These are phyloP conservation scores for Neoboletus subvelutipes DNA, from an alignment of 768 basidiomycete species.

Conservation along the genomic window DNA sequence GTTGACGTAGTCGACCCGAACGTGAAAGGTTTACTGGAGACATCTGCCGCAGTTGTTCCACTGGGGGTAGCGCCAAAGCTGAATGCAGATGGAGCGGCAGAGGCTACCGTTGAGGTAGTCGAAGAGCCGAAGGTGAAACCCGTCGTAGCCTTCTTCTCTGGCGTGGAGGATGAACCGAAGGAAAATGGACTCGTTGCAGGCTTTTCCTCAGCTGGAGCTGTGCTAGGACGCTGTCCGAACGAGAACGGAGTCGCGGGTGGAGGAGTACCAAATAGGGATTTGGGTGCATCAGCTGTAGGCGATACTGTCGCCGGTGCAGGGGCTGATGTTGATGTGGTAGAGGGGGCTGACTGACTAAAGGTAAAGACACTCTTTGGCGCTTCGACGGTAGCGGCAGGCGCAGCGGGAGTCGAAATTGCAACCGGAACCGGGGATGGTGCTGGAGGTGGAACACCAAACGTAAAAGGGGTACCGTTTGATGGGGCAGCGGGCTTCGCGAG, in stretches of 20 bases:
- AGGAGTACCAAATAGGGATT: conserved; percentile 41
- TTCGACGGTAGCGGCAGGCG: conserved; percentile 17
- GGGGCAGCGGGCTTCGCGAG: conserved; percentile 6
- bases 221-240: conserved; percentile 38
- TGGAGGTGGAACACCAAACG: conserved; percentile 28
- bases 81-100: conserved; percentile 38
- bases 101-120: conserved; percentile 32
- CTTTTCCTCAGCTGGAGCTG: conserved; percentile 27
- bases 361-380: conserved; percentile 35
- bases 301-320: conserved; percentile 7
- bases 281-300: conserved; percentile 37
- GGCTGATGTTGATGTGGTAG: conserved; percentile 6
- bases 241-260: conserved; percentile 37
- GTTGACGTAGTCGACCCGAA: conserved; percentile 47
- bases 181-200: conserved; percentile 19
- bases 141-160: conserved; percentile 37
- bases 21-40: conserved; percentile 50
- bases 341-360: conserved; percentile 28
- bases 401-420: conserved; percentile 10
- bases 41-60: conserved; percentile 39
- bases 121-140: conserved; percentile 46
- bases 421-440: conserved; percentile 1
- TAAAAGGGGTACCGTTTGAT: conserved; percentile 17
- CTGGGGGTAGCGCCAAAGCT: conserved; percentile 46
- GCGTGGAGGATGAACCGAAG: conserved; percentile 35